phyloP scores from a whole-genome alignment of 148 eudicot species.

The Euryodendron excelsum region DNA sequence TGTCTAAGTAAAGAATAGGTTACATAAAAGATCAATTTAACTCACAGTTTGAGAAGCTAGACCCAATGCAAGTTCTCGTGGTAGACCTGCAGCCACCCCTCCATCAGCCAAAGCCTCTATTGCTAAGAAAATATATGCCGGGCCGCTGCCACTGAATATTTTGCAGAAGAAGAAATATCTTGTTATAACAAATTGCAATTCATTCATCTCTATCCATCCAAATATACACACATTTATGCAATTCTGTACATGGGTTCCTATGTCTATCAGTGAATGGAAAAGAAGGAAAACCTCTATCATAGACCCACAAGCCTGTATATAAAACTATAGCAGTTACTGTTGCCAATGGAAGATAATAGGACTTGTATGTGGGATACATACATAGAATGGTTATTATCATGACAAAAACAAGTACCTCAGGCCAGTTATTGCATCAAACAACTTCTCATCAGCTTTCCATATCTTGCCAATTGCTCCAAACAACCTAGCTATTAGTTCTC shows the following conservation, averaged over 20 bases:
- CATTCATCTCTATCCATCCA: not conserved
- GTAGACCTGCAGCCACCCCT: constrained; percentile 96
- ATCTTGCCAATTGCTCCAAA: constrained; percentile 92
- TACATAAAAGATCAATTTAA: not conserved
- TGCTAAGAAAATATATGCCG: constrained; percentile 84
- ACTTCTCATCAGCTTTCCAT: constrained; percentile 86
- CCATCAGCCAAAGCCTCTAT: constrained; percentile 99
- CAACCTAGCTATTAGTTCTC: constrained; percentile 50
- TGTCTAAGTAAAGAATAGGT: not conserved
- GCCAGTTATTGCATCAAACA: constrained; percentile 86
- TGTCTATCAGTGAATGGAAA: not conserved
- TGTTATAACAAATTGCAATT: not conserved
- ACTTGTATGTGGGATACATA: not conserved
- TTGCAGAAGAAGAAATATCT: constrained; percentile 5
- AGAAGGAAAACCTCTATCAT: not conserved
- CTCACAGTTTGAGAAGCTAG: constrained; percentile 97
- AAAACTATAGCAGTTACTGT: not conserved
- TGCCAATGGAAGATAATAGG: not conserved
- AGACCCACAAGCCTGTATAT: not conserved
- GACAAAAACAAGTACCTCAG: constrained; percentile 55
- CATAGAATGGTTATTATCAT: not conserved
- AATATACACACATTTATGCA: not conserved
- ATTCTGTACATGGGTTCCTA: not conserved
- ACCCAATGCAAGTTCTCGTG: constrained; percentile 81
- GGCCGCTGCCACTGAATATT: constrained; percentile 79